phyloP scores from a whole-genome alignment of 2,329 filamentous ascomycete genomes.

The Diaporthe aspalathi region DNA sequence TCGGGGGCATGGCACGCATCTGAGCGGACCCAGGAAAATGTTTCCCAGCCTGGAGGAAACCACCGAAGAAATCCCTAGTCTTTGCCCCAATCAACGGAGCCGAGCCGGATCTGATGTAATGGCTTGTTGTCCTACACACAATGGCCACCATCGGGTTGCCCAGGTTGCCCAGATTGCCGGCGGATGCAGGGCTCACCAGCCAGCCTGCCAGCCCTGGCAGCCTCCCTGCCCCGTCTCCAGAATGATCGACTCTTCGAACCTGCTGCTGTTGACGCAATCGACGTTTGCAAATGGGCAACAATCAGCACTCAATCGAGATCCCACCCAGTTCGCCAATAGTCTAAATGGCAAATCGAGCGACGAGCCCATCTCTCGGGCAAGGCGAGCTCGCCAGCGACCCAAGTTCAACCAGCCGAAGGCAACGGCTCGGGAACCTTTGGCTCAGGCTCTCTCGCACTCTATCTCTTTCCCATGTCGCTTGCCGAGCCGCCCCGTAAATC shows the following conservation, averaged over 20 bases:
- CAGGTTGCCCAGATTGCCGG: slow-evolving; percentile 1
- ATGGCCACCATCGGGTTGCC: neutral
- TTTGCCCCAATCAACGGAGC: slow-evolving; percentile 31
- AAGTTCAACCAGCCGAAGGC: neutral
- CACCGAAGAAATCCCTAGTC: slow-evolving; percentile 32
- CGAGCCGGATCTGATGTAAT: slow-evolving; percentile 37
- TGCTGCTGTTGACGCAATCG: slow-evolving; percentile 24
- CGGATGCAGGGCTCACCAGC: neutral
- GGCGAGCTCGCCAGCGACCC: neutral
- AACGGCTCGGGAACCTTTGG: neutral
- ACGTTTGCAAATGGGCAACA: slow-evolving; percentile 22
- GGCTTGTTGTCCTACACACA: neutral
- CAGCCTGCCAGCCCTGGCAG: slow-evolving; percentile 13
- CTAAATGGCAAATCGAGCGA: neutral
- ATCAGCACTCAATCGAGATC: slow-evolving; percentile 36
- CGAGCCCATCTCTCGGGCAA: neutral
- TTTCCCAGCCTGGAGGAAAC: slow-evolving; percentile 29
- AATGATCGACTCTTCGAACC: slow-evolving; percentile 16
- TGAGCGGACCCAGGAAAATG: slow-evolving; percentile 28
- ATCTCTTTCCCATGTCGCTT: neutral
- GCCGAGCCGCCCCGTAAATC: slow-evolving; percentile 13
- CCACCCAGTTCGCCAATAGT: neutral
- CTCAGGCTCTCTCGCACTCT: neutral
- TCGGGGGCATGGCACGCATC: slow-evolving; percentile 17
- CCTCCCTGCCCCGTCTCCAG: slow-evolving; percentile 15